Evolutionary conservation across 2,329 filamentous ascomycete genomes (phyloP).

Genomic region (Paecilomyces dactylethromorphus): DNA sequence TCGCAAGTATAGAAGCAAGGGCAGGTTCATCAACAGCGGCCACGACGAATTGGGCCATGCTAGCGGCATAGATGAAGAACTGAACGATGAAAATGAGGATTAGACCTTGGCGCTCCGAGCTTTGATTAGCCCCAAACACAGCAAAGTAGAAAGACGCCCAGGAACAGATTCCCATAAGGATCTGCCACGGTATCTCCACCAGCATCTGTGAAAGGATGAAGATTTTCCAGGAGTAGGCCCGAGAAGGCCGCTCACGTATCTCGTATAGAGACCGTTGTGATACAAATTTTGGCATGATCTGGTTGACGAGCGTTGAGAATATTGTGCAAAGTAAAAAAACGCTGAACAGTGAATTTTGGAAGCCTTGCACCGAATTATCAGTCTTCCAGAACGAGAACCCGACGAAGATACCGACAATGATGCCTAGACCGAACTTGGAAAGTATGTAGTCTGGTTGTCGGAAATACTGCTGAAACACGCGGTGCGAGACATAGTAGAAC

Average conservation of each 20-base stretch:
- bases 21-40: slow-evolving; percentile 57
- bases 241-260: slow-evolving; percentile 56
- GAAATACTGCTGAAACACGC: slow-evolving; percentile 90
- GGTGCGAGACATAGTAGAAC: slow-evolving; percentile 59
- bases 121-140: slow-evolving; percentile 46
- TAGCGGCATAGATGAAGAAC: slow-evolving; percentile 64
- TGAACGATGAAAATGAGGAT: slow-evolving; percentile 60
- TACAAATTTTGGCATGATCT: slow-evolving; percentile 55
- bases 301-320: slow-evolving; percentile 55
- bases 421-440: slow-evolving; percentile 63
- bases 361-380: slow-evolving; percentile 66
- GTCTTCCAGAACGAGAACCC: slow-evolving; percentile 76
- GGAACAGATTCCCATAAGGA: slow-evolving; percentile 56
- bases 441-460: slow-evolving; percentile 85
- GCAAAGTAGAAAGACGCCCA: slow-evolving; percentile 64
- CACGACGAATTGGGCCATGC: slow-evolving; percentile 69
- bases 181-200: slow-evolving; percentile 64
- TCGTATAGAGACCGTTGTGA: slow-evolving; percentile 55
- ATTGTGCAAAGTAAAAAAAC: slow-evolving; percentile 82
- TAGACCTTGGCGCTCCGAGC: slow-evolving; percentile 53
- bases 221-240: slow-evolving; percentile 67
- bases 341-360: slow-evolving; percentile 86
- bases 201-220: slow-evolving; percentile 67
- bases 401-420: slow-evolving; percentile 68
- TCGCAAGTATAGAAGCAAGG: slow-evolving; percentile 44